Evolutionary conservation across 257 asterid species (phyloP).

Genomic region (Solanum virginianum): DNA sequence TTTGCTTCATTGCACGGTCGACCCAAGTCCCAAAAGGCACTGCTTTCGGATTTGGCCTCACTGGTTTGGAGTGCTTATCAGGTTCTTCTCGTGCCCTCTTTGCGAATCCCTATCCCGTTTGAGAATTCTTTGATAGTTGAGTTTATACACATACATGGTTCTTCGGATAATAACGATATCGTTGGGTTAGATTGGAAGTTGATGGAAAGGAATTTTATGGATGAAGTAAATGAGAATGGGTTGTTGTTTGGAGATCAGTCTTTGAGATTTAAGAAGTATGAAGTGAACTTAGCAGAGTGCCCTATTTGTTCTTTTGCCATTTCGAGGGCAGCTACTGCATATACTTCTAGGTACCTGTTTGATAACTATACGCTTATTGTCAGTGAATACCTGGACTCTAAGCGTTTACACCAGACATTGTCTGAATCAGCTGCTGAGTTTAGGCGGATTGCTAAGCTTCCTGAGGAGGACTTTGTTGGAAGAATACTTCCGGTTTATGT

Average conservation of each 20-base stretch:
- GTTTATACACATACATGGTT: constrained; percentile 50
- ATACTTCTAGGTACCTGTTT: constrained; percentile 88
- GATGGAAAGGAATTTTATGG: constrained; percentile 53
- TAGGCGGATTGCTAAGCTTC: constrained; percentile 49
- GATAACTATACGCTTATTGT: constrained; percentile 91
- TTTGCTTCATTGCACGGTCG: constrained; percentile 75
- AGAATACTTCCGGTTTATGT: constrained; percentile 78
- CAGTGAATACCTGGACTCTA: constrained; percentile 88
- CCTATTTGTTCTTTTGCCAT: constrained; percentile 78
- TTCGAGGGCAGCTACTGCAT: constrained; percentile 67
- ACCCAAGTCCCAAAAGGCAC: constrained; percentile 67
- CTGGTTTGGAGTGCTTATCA: constrained; percentile 91
- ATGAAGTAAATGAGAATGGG: constrained; percentile 49
- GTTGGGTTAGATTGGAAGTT: constrained; percentile 59
- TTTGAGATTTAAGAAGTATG: constrained; percentile 67
- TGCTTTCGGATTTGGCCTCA: constrained; percentile 77
- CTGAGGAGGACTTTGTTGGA: constrained; percentile 58
- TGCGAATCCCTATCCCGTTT: constrained; percentile 75
- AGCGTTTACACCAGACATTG: constrained; percentile 68
- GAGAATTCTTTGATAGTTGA: constrained; percentile 59
- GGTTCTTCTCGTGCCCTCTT: constrained; percentile 83
- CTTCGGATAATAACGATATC: constrained; percentile 16
- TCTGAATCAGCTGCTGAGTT: constrained; percentile 59
- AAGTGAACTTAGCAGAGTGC: constrained; percentile 52
- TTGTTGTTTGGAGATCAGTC: constrained; percentile 60